Base-by-base conservation (phyloP, 805 yeast species). In the Nakazawaea molendinolei region DNA sequence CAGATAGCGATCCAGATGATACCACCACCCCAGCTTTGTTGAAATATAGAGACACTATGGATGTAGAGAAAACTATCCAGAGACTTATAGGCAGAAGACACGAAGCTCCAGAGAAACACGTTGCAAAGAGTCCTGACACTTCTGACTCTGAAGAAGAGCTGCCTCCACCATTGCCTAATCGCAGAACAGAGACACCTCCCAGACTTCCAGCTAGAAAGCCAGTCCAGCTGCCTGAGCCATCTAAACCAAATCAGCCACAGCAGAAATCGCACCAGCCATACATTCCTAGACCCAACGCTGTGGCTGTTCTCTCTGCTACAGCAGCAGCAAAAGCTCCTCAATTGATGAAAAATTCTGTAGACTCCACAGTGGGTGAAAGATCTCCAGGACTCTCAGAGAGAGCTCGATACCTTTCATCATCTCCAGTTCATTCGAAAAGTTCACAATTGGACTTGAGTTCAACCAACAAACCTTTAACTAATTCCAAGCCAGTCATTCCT, bases 291-390 rank as follows among this genome's bases (percentile, higher is more conserved):
- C 53, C 53, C 2, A 33, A 34, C 12, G 22, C 40, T 1, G 7
- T 45, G 8, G 36, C 35, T 12, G 51, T 42, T 2, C 31, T 45
- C 21, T 49, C 51, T 4, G 52, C 53, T 2, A 17, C 42, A 1
- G 45, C 49, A 1, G 51, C 50, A 5, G 53, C 53, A 4, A 46
- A 44, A 29, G 52, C 54, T 0, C 51, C 49, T 13, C 43, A 42
- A 12, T 38, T 49, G 29, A 43, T 29, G 36, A 34, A 23, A n/a
- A 36, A 14, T 8, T 26, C 29, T 8, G 34, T 38, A 6, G 48
- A 44, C 13, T 23, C 44, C 5, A 17, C 45, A 1, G 27, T 40
- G 4, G 47, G 46, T 7, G 49, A 43, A 22, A 38, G 42, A 22
- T 31, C 43, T 4, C 42, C 40, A 5, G 45, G 36, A 30, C 23